Base-by-base conservation (phyloP, 2,329 filamentous ascomycete genomes). In the Tolypocladium cylindrosporum region DNA sequence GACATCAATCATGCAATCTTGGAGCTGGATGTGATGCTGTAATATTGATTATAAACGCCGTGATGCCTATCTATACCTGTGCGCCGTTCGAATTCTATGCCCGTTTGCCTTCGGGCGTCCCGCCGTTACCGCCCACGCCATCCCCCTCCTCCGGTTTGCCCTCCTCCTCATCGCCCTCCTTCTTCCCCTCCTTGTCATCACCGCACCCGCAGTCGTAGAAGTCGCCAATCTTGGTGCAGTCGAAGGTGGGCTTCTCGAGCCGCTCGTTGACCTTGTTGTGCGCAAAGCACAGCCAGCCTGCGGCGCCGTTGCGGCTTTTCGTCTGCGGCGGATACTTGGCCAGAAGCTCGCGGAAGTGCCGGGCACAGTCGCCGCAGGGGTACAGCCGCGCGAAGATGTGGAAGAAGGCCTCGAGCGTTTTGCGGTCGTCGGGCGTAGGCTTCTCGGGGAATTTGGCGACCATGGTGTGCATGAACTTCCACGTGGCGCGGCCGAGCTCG, bases 141-240 rank as follows among this genome's bases (percentile, higher is more conserved):
- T 34, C 27, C 27, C 14, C 14, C 16, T 45, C 45, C 13, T 43
- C 55, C 45, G 42, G 7, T 24, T 54, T 14, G n/a, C 10, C 43
- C 2, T 57, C 59, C 51, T 61, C 58, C 39, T 31, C 19, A 10
- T 54, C 64, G 50, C 68, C 65, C 55, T 65, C 55, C 55, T 74
- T 67, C 63, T 65, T 65, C 41, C 67, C 66, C 61, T 78, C 75
- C 65, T 77, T 76, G 21, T 78, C 77, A n/a, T 87, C 85, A 16
- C 83, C 85, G 65, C 86, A 89, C 0, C 86, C 86, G 66, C 86
- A 89, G 67, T 89, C 85, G 71, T 88, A 89, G 67, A 86, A 86
- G 65, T 88, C 85, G 19, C 85, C 85, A 66, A 89, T 85, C 37
- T 84, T 82, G 59, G 76, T 81, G 65, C 86, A 89, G 70, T 88